Conservation (phyloP, 345 rosid genomes). For the Boechera divaricarpa region DNA sequence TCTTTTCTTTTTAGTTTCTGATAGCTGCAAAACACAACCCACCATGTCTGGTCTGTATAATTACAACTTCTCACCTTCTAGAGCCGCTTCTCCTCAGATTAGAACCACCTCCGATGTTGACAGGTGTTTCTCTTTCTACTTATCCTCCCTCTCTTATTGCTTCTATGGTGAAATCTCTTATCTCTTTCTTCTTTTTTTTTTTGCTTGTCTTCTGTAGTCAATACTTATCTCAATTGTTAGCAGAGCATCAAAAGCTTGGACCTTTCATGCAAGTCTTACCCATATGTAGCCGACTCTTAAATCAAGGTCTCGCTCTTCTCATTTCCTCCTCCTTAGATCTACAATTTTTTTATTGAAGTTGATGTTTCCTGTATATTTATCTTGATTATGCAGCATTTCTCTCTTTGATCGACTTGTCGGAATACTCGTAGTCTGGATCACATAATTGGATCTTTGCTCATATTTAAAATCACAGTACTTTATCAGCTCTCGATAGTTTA, state of each 20-base stretch:
- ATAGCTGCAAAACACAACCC: not conserved
- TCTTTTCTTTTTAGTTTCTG: not conserved
- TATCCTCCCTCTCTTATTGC: conserved; percentile 14
- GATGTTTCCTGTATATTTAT: not conserved
- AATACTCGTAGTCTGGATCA: not conserved
- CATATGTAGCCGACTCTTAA: conserved; percentile 84
- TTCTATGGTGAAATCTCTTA: conserved; percentile 23
- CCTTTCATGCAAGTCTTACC: conserved; percentile 97
- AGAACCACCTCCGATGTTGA: conserved; percentile 87
- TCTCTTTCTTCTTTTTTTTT: conserved; percentile 34
- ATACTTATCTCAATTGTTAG: conserved; percentile 84
- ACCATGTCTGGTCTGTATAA: conserved; percentile 96
- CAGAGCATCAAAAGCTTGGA: conserved; percentile 96
- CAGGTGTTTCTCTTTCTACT: conserved; percentile 53
- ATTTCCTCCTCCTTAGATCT: conserved; percentile 63
- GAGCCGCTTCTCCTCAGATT: conserved; percentile 98
- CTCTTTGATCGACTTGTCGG: conserved; percentile 13
- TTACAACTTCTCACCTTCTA: conserved; percentile 91
- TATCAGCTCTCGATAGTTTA: not conserved
- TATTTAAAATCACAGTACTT: not conserved
- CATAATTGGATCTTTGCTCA: conserved; percentile 3
- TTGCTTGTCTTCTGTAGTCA: conserved; percentile 57
- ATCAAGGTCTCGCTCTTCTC: conserved; percentile 68
- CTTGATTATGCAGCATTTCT: conserved; percentile 9
- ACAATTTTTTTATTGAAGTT: conserved; percentile 35